Base-by-base conservation (phyloP, 129 eudicot species). In the Chrysanthemum seticuspe region DNA sequence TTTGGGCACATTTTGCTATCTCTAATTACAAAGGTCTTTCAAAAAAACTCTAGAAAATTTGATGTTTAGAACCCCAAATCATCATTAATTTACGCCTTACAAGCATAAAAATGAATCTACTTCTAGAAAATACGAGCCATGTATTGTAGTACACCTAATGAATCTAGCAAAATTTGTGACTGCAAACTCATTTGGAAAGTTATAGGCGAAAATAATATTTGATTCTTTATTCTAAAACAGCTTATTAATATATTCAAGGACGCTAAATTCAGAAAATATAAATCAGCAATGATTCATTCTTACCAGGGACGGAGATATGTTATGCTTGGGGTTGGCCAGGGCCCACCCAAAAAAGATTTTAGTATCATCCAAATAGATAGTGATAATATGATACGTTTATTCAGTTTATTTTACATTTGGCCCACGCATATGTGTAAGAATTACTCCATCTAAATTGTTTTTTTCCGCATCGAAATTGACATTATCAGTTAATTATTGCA, bases 131-230 rank as follows among this genome's bases (percentile, higher is more conserved):
- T 50, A 62, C 18, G 16, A 25, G 62, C 21, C 0, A 62, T 29
- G 53, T 6, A 50, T 62, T 14, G 52, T 13, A 11, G 27, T 50
- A 62, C 62, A 50, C 70, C 21, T 50, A 15, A 11, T 10, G 11
- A 10, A 74, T 50, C 70, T 50, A 16, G 62, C 65, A 36, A 34
- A 63, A 56, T 11, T 16, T 65, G 52, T 54, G 56, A 34, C 62
- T 13, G 19, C 47, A 12, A n/a, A 66, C 67, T 75, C 73, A 44
- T 74, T 65, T 54, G 48, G 64, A 40, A 23, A 75, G 31, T 75
- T 40, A 27, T 40, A 71, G 36, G 36, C 36, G 9, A 63, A 12
- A 14, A 49, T 5, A 11, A 13, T 14, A 21, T 9, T 11, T 62
- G 64, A 63, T 31, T 52, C 21, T 51, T 29, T 27, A 3, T 29